These are phyloP conservation scores for Fusarium circinatum DNA, from an alignment of 2,329 filamentous ascomycete genomes.

Conservation along the genomic window DNA sequence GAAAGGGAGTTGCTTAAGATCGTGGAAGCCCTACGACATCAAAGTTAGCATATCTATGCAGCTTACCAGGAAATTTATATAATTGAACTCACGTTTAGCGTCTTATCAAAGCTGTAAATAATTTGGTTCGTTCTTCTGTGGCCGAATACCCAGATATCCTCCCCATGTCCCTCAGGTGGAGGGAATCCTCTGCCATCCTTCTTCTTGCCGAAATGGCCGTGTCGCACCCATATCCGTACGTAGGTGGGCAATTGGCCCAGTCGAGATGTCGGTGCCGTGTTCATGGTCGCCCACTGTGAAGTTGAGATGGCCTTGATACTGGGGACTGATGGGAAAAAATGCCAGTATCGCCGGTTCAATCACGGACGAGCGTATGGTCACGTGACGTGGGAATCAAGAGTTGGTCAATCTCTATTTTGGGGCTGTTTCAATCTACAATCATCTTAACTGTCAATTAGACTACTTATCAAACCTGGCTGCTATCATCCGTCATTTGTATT, in stretches of 20 bases:
- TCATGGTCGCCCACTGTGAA: conserved; percentile 49
- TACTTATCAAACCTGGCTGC: background rate
- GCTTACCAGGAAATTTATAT: background rate
- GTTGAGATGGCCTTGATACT: conserved; percentile 35
- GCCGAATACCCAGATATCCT: conserved; percentile 67
- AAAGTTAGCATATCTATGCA: background rate
- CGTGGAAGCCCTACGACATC: conserved; percentile 51
- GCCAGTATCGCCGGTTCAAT: conserved; percentile 30
- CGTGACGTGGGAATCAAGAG: conserved; percentile 13
- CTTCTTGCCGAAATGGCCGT: conserved; percentile 45
- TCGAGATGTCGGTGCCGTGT: conserved; percentile 48
- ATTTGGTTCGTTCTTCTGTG: conserved; percentile 62
- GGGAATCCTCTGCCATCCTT: conserved; percentile 40
- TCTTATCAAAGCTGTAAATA: conserved; percentile 61
- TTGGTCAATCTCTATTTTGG: background rate
- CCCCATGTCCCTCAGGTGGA: conserved; percentile 58
- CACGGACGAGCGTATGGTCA: conserved; percentile 33
- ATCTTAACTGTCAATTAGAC: background rate
- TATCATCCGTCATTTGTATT: background rate
- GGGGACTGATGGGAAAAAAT: conserved; percentile 31
- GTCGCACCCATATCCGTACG: conserved; percentile 55
- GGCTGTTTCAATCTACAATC: background rate
- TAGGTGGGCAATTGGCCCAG: conserved; percentile 57
- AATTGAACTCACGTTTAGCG: conserved; percentile 56
- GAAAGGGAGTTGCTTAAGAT: conserved; percentile 69